Percentiles rank a stretch among this genome's conserved stretches.
phyloP scores from a whole-genome alignment of 1,139 yeast genomes.

The Candida labiduridarum region DNA sequence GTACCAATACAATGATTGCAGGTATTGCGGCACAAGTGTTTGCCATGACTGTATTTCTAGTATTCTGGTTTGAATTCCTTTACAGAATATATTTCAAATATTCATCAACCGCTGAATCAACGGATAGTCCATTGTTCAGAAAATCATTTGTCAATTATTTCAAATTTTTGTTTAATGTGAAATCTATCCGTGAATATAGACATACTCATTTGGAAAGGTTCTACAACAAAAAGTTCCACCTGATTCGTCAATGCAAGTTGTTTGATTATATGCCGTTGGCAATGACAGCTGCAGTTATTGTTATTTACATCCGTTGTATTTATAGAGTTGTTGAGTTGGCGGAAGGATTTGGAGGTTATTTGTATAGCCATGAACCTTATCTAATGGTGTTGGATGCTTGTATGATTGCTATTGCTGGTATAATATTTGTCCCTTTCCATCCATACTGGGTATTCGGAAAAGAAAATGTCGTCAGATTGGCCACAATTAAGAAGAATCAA shows the following conservation, averaged over 20 bases:
- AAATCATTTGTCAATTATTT: conserved; percentile 30
- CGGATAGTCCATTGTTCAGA: conserved; percentile 26
- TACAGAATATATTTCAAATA: conserved; percentile 45
- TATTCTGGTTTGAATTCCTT: conserved; percentile 58
- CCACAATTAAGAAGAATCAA: conserved; percentile 34
- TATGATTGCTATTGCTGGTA: conserved; percentile 55
- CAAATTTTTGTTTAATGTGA: conserved; percentile 31
- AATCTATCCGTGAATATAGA: conserved; percentile 26
- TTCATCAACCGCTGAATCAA: conserved; percentile 17
- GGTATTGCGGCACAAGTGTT: conserved; percentile 81
- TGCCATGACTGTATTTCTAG: conserved; percentile 66
- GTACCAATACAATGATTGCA: conserved; percentile 78
- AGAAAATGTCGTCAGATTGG: conserved; percentile 35
- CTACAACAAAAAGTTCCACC: conserved; percentile 43
- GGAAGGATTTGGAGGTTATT: conserved; percentile 74
- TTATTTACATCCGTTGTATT: conserved; percentile 71
- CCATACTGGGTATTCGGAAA: conserved; percentile 64
- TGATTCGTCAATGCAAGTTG: conserved; percentile 41
- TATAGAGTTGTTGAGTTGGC: conserved; percentile 81
- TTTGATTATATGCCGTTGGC: conserved; percentile 55
- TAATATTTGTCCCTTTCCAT: conserved; percentile 56
- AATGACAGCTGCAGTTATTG: conserved; percentile 54
- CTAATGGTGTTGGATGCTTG: conserved; percentile 78
- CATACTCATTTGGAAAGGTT: conserved; percentile 27
- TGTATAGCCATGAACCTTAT: conserved; percentile 71